phyloP scores from a whole-genome alignment of 495 filamentous ascomycete genomes.

The Talaromyces thailandensis region DNA sequence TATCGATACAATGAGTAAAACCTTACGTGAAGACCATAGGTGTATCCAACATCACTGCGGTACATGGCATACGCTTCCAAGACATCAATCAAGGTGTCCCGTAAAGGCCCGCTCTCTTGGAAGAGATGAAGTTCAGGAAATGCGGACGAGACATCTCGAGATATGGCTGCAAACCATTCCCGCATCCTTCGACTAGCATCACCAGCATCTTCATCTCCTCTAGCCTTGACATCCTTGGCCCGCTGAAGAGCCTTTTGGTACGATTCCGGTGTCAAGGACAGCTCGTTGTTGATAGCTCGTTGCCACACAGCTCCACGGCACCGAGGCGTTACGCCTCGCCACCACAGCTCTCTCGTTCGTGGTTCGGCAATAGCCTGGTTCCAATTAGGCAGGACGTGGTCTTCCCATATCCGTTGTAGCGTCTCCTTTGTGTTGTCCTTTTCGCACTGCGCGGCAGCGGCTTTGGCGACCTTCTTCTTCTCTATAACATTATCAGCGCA shows the following conservation, averaged over 20 bases:
- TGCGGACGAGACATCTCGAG: slow-evolving; percentile 57
- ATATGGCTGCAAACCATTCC: slow-evolving; percentile 63
- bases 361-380: slow-evolving; percentile 62
- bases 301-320: slow-evolving; percentile 80
- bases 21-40: slow-evolving; percentile 73
- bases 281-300: slow-evolving; percentile 80
- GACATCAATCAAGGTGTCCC: slow-evolving; percentile 68
- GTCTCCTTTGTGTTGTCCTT: slow-evolving; percentile 59
- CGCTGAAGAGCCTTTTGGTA: slow-evolving; percentile 72
- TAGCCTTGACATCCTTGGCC: slow-evolving; percentile 55
- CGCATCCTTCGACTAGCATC: slow-evolving; percentile 40
- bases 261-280: slow-evolving; percentile 64
- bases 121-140: slow-evolving; percentile 83
- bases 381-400: slow-evolving; percentile 82
- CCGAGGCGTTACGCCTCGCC: slow-evolving; percentile 77
- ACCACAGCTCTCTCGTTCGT: slow-evolving; percentile 84
- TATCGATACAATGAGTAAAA: not conserved
- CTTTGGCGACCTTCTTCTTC: slow-evolving; percentile 38
- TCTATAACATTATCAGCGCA: slow-evolving; percentile 20
- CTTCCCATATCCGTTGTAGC: slow-evolving; percentile 73
- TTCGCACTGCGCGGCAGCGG: slow-evolving; percentile 41
- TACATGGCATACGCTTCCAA: slow-evolving; percentile 90
- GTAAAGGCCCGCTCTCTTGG: slow-evolving; percentile 65
- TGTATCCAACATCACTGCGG: slow-evolving; percentile 85
- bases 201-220: slow-evolving; percentile 29